phyloP scores from a whole-genome alignment of 2,329 filamentous ascomycete species.

The Annulohypoxylon truncatum region DNA sequence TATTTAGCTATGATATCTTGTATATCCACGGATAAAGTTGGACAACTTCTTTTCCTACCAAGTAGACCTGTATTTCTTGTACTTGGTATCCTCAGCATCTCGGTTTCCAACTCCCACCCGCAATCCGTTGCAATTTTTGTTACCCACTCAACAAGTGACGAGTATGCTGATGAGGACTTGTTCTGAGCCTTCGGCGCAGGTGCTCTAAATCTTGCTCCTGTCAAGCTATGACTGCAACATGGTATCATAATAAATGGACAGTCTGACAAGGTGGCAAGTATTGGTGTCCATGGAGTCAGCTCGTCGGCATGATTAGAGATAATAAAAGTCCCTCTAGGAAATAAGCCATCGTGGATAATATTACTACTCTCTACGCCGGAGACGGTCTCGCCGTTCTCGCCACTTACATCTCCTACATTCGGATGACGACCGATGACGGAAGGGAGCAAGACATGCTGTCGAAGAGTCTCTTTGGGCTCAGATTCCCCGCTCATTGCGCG shows the following conservation, averaged over 20 bases:
- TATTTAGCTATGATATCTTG: slow-evolving; percentile 60
- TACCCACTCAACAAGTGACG: slow-evolving; percentile 84
- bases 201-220: slow-evolving; percentile 79
- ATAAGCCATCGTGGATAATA: slow-evolving; percentile 69
- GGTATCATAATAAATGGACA: slow-evolving; percentile 93
- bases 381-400: slow-evolving; percentile 20
- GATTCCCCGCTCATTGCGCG: slow-evolving; percentile 26
- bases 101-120: slow-evolving; percentile 81
- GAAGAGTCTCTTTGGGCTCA: slow-evolving; percentile 51
- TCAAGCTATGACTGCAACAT: slow-evolving; percentile 91
- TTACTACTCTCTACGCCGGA: slow-evolving; percentile 38
- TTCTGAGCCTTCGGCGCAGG: slow-evolving; percentile 63
- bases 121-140: slow-evolving; percentile 75
- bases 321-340: slow-evolving; percentile 83
- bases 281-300: slow-evolving; percentile 93
- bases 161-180: slow-evolving; percentile 77
- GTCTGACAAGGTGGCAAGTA: slow-evolving; percentile 79
- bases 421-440: slow-evolving; percentile 50
- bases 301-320: slow-evolving; percentile 98
- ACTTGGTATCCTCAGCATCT: slow-evolving; percentile 90
- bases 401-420: slow-evolving; percentile 32
- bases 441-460: slow-evolving; percentile 63
- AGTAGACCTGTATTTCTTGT: slow-evolving; percentile 87
- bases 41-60: slow-evolving; percentile 64
- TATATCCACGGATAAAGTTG: slow-evolving; percentile 54